phyloP scores from a whole-genome alignment of 805 yeast genomes.

The Candida maris region DNA sequence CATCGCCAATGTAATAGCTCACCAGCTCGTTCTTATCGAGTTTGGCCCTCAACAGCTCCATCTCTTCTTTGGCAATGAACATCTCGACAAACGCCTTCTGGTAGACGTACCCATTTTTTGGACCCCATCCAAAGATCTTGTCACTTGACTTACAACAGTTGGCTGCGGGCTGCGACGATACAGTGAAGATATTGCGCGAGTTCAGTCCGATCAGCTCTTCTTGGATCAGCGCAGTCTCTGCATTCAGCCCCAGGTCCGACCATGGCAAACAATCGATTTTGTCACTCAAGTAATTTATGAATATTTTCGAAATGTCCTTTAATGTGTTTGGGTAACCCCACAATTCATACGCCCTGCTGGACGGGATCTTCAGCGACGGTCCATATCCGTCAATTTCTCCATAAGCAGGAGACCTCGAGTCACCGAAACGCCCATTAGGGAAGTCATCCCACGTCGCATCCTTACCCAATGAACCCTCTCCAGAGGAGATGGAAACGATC shows the following conservation, averaged over 20 bases:
- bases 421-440: conserved; percentile 94
- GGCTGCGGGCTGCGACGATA: conserved; percentile 95
- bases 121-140: conserved; percentile 96
- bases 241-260: conserved; percentile 80
- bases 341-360: conserved; percentile 58
- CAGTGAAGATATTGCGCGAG: conserved; percentile 70
- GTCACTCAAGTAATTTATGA: conserved; percentile 68
- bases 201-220: conserved; percentile 83
- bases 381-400: conserved; percentile 99
- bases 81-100: conserved; percentile 94
- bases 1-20: conserved; percentile 74
- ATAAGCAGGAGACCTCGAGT: conserved; percentile 91
- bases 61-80: conserved; percentile 67
- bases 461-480: conserved; percentile 78
- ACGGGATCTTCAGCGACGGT: conserved; percentile 75
- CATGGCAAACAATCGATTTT: conserved; percentile 83
- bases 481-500: conserved; percentile 74
- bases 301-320: conserved; percentile 61
- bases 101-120: conserved; percentile 78
- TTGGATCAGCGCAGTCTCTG: conserved; percentile 91
- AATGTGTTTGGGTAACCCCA: conserved; percentile 77
- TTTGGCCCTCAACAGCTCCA: conserved; percentile 59
- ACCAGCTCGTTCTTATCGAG: conserved; percentile 48
- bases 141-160: conserved; percentile 77
- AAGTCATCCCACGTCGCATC: conserved; percentile 98